Evolutionary conservation across 1,284 basidiomycete genomes (phyloP), one percentile per base, ranked within the genome.

Genomic region (Irpex lacteus): DNA sequence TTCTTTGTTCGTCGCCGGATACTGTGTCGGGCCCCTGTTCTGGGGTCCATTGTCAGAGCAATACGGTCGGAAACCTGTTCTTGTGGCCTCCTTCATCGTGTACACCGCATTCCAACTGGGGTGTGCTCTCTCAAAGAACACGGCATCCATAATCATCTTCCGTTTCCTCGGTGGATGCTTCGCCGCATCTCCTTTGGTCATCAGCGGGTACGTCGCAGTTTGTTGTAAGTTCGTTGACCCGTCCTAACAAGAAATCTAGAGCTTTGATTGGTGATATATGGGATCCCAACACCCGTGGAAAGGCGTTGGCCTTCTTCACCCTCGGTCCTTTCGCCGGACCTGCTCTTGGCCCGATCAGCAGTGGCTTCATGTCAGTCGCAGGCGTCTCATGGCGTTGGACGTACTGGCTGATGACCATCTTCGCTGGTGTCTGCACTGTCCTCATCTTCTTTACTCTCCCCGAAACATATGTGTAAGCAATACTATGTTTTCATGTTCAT

Each of bases 321-420:
- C 71, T 75, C 5, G 89, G 91, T 3, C 93, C 93, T 0, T 94
- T 95, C 69, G 89, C 90, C 4, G 91, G 90, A n/a, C 87, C 87
- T 2, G 79, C 81, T 0, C 66, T 87, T 26, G 90, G 88, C 0
- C 91, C 92, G 0, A 84, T 87, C 47, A 83, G 90, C 9, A 83
- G 84, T 52, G 88, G 91, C 8, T 82, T 81, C 69, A 78, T 87
- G 60, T 74, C 76, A 8, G 77, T 81, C 18, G 70, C 74, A 5
- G 79, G 82, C 44, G 77, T 82, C 0, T 82, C 82, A 4, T 94
- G 88, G 87, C 80, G 88, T 53, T 93, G 90, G 90, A 70, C 89
- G 9, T 95, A 88, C 77, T 94, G 90, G 90, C 80, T 92, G 50
- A 74, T 91, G 49, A 81, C 89, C 9, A 81, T 86, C 38, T 94